phyloP scores from a whole-genome alignment of 768 basidiomycete species.

The Pleurotus tuoliensis region DNA sequence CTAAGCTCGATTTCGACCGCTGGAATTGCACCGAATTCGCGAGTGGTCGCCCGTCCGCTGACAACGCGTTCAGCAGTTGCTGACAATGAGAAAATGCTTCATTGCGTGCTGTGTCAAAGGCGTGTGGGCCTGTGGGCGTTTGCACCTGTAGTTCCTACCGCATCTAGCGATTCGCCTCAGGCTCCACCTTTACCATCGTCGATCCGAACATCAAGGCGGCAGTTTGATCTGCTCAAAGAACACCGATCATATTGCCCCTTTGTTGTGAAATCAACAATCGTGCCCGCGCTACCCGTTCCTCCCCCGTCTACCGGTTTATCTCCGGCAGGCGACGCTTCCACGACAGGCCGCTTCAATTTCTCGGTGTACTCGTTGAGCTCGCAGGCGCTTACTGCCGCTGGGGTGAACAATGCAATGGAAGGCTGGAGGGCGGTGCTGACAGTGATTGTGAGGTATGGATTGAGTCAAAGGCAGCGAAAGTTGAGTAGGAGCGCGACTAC shows the following conservation, averaged over 20 bases:
- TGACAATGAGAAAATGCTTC: conserved; percentile 32
- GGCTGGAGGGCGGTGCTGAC: conserved; percentile 81
- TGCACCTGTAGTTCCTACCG: conserved; percentile 22
- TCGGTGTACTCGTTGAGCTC: conserved; percentile 3
- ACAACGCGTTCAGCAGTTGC: conserved; percentile 20
- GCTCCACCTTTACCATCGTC: conserved; percentile 11
- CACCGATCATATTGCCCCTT: conserved; percentile 89
- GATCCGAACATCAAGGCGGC: conserved; percentile 36
- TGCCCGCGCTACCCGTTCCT: conserved; percentile 52
- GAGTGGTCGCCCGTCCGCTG: conserved; percentile 8
- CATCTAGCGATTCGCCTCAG: background rate
- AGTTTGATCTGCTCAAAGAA: conserved; percentile 74
- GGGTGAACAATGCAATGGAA: conserved; percentile 37
- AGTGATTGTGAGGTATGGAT: conserved; percentile 62
- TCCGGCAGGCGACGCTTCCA: conserved; percentile 11
- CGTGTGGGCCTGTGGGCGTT: conserved; percentile 80
- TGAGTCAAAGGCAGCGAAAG: conserved; percentile 49
- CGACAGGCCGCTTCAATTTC: background rate
- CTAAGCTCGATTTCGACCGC: conserved; percentile 17
- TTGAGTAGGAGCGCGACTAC: conserved; percentile 19
- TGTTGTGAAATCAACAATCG: conserved; percentile 61
- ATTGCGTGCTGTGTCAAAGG: conserved; percentile 72
- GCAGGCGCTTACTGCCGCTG: conserved; percentile 19
- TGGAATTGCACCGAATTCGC: conserved; percentile 16
- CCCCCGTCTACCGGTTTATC: conserved; percentile 15